Conservation (phyloP, 2,329 filamentous ascomycete genomes). For the Hymenoscyphus fructigenus region DNA sequence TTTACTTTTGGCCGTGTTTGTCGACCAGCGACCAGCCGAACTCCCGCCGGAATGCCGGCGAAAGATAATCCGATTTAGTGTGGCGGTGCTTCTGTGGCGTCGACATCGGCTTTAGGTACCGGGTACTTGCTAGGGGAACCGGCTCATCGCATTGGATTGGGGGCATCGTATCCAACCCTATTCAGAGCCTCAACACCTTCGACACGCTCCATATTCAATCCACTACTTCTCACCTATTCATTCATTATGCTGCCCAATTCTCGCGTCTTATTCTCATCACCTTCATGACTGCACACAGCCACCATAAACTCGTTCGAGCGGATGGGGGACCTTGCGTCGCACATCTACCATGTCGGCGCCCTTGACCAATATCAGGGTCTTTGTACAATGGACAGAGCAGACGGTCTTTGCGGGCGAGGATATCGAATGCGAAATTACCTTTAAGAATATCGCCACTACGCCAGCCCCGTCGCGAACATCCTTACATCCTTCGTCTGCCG, state of each 20-base stretch:
- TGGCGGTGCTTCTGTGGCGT: neutral
- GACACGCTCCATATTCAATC: neutral
- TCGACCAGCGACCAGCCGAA: slow-evolving; percentile 4
- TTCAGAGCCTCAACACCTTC: neutral
- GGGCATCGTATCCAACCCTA: neutral
- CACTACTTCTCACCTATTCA: neutral
- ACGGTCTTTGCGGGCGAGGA: slow-evolving; percentile 96
- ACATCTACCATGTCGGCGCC: slow-evolving; percentile 40
- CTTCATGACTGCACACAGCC: slow-evolving; percentile 35
- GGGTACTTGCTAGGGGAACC: neutral
- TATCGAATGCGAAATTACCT: slow-evolving; percentile 92
- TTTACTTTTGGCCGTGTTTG: slow-evolving; percentile 14
- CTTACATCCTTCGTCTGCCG: slow-evolving; percentile 25
- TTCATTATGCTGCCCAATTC: slow-evolving; percentile 30
- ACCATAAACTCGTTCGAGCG: slow-evolving; percentile 25
- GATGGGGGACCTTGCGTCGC: slow-evolving; percentile 26
- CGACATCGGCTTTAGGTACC: neutral
- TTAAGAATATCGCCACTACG: slow-evolving; percentile 69
- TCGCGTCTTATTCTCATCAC: slow-evolving; percentile 8
- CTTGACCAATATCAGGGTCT: slow-evolving; percentile 83
- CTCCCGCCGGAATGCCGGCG: neutral
- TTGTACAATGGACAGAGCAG: slow-evolving; percentile 90
- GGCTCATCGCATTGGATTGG: neutral
- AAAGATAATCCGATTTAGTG: neutral
- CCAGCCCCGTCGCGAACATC: slow-evolving; percentile 27